phyloP scores from a whole-genome alignment of 306 rosid genomes.

The Quercus glauca region DNA sequence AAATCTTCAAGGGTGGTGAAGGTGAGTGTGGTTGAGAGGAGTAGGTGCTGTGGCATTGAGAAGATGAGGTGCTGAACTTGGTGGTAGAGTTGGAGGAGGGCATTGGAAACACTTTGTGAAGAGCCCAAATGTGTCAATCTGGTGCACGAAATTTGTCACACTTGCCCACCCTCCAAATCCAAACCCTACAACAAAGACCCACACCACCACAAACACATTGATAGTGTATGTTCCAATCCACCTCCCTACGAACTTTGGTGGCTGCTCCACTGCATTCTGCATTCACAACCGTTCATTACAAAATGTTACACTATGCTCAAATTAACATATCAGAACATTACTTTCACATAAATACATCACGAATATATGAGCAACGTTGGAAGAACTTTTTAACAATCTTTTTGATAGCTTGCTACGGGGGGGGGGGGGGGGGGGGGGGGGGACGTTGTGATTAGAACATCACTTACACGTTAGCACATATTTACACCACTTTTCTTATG shows the following conservation, averaged over 20 bases:
- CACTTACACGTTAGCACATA: too few relatives aligned
- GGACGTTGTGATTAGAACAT: too few relatives aligned
- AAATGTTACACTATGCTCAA: background rate
- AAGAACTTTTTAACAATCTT: too few relatives aligned
- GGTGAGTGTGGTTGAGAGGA: slow-evolving; percentile 40
- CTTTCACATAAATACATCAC: too few relatives aligned
- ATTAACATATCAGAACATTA: too few relatives aligned
- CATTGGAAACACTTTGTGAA: slow-evolving; percentile 98
- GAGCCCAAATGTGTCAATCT: slow-evolving; percentile 88
- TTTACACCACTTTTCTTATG: too few relatives aligned
- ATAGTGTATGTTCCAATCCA: slow-evolving; percentile 77
- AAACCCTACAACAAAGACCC: slow-evolving; percentile 89
- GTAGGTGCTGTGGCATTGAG: slow-evolving; percentile 64
- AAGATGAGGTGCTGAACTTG: slow-evolving; percentile 8
- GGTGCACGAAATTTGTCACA: slow-evolving; percentile 77
- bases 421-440: too few relatives aligned
- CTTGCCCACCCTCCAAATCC: slow-evolving; percentile 99
- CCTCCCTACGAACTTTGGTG: slow-evolving; percentile 76
- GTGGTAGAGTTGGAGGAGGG: slow-evolving; percentile 32
- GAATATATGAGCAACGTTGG: too few relatives aligned
- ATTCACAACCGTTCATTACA: slow-evolving; percentile 22
- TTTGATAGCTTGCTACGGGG: too few relatives aligned
- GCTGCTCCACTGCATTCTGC: slow-evolving; percentile 97
- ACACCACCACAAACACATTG: slow-evolving; percentile 74
- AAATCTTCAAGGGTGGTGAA: slow-evolving; percentile 23